phyloP scores from a whole-genome alignment of 805 yeast genomes.

The Jamesozyma gamospora region DNA sequence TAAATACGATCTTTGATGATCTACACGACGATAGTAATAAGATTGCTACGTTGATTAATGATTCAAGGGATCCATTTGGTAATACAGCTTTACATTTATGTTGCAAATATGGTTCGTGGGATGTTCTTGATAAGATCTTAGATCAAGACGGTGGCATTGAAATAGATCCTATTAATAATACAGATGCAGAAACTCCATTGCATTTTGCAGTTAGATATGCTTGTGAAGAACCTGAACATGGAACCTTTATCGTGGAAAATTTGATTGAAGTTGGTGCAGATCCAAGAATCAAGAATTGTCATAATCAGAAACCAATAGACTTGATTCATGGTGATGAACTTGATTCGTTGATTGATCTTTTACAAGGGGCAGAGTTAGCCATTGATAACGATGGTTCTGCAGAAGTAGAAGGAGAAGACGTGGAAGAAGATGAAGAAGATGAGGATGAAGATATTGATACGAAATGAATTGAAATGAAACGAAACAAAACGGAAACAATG shows the following conservation, averaged over 20 bases:
- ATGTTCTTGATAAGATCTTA: slow-evolving; percentile 67
- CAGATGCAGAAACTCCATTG: slow-evolving; percentile 79
- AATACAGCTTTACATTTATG: slow-evolving; percentile 77
- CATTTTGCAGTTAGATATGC: slow-evolving; percentile 77
- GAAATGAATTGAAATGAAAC: too few relatives aligned
- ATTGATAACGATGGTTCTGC: slow-evolving; percentile 30
- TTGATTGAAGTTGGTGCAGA: slow-evolving; percentile 89
- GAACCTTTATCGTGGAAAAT: slow-evolving; percentile 64
- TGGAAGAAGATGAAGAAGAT: slow-evolving; percentile 27
- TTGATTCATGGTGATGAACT: slow-evolving; percentile 47
- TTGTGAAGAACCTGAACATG: slow-evolving; percentile 75
- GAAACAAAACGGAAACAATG: too few relatives aligned
- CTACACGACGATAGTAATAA: slow-evolving; percentile 27
- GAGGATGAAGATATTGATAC: slow-evolving; percentile 5
- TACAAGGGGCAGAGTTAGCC: slow-evolving; percentile 82
- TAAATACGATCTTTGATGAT: slow-evolving; percentile 44
- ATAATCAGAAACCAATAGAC: slow-evolving; percentile 67
- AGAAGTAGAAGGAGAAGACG: slow-evolving; percentile 29
- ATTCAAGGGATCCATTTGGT: slow-evolving; percentile 64
- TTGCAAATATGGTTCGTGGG: slow-evolving; percentile 74
- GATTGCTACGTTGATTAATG: slow-evolving; percentile 49
- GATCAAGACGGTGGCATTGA: slow-evolving; percentile 82
- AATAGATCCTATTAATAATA: slow-evolving; percentile 61
- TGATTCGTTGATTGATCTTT: slow-evolving; percentile 46
- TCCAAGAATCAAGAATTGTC: slow-evolving; percentile 49